phyloP scores from a whole-genome alignment of 139 green algal species.

The Mesotaenium endlicherianum region DNA sequence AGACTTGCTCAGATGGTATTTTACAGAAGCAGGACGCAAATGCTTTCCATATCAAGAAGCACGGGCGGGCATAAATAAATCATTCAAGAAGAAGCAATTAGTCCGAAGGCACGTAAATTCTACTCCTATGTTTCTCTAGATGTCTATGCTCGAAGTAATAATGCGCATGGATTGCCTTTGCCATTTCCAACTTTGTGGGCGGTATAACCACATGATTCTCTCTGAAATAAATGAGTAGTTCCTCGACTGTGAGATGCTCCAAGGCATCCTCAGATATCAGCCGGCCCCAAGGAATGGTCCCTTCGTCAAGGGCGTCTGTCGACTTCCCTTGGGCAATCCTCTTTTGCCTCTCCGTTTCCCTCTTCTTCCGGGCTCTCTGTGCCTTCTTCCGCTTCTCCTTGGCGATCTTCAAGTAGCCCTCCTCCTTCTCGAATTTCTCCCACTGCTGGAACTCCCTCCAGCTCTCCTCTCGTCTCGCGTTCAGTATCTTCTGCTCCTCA shows the following conservation, averaged over 20 bases:
- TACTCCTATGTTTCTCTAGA: constrained; percentile 13
- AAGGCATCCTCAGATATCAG: background rate
- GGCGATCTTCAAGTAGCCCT: background rate
- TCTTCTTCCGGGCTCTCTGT: background rate
- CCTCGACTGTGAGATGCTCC: constrained; percentile 3
- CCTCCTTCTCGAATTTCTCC: constrained; percentile 1
- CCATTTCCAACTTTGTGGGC: constrained; percentile 18
- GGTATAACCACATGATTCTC: constrained; percentile 30
- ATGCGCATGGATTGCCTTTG: constrained; percentile 15
- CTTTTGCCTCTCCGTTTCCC: background rate
- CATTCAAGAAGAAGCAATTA: constrained; percentile 1
- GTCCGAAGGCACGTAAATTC: background rate
- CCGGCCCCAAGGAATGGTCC: constrained; percentile 4
- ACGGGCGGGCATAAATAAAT: too few species aligned
- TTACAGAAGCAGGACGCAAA: too few species aligned
- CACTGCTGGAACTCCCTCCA: constrained; percentile 24
- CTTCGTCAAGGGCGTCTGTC: background rate
- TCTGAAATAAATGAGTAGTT: constrained; percentile 30
- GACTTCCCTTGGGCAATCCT: background rate
- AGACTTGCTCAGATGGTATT: too few species aligned
- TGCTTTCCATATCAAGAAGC: too few species aligned
- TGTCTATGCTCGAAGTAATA: constrained; percentile 20
- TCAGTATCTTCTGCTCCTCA: background rate
- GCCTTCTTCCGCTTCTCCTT: background rate
- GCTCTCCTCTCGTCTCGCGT: constrained; percentile 5